phyloP scores from a whole-genome alignment of 2,329 filamentous ascomycete species.

The Fusarium camptoceras region DNA sequence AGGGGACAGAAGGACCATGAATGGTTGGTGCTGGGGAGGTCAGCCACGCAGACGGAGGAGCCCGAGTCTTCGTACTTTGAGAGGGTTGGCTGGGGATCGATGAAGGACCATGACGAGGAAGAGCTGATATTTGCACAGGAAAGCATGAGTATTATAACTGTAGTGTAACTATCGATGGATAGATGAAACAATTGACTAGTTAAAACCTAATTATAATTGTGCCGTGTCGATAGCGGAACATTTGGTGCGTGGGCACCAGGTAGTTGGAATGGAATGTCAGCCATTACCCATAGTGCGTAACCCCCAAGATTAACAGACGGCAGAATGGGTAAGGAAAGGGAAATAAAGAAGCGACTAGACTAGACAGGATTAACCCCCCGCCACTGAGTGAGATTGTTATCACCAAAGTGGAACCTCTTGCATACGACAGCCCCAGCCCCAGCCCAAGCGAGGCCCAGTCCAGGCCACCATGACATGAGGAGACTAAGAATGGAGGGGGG shows the following conservation, averaged over 20 bases:
- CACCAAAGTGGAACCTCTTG: background rate
- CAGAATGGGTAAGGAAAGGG: background rate
- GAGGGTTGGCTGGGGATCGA: conserved; percentile 27
- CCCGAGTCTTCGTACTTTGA: conserved; percentile 16
- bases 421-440: background rate
- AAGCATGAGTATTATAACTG: conserved; percentile 3
- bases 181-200: background rate
- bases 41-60: conserved; percentile 1
- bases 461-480: background rate
- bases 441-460: background rate
- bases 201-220: background rate
- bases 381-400: conserved; percentile 8
- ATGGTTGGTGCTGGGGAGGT: conserved; percentile 30
- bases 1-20: conserved; percentile 10
- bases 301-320: background rate
- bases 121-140: conserved; percentile 5
- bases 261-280: background rate
- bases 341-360: background rate
- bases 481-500: background rate
- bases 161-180: conserved; percentile 9
- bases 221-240: background rate
- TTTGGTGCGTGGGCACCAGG: background rate
- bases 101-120: background rate
- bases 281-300: background rate
- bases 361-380: background rate